Percentiles rank a stretch among this genome's conserved stretches.
Evolutionary conservation across 2,329 filamentous ascomycete genomes (phyloP).

Genomic region (Arthrobotrys megalospora): DNA sequence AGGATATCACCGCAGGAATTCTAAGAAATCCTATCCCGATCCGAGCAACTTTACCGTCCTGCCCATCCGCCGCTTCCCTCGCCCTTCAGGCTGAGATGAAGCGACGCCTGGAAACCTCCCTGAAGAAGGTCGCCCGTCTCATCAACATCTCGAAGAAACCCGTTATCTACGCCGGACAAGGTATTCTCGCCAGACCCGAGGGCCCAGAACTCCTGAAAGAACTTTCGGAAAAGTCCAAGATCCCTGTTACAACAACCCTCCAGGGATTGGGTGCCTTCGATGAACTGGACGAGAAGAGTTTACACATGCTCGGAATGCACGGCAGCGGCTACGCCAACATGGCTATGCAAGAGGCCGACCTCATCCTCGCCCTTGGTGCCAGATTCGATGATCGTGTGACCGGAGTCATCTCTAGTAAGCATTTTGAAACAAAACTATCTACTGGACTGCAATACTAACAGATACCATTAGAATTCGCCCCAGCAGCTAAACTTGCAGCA

Average conservation of each 20-base stretch:
- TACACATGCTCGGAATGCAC: constrained; percentile 99
- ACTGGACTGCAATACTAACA: constrained; percentile 18
- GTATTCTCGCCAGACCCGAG: constrained; percentile 83
- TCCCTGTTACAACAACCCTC: constrained; percentile 95
- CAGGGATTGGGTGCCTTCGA: constrained; percentile 94
- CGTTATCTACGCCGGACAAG: constrained; percentile 93
- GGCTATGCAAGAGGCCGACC: constrained; percentile 95
- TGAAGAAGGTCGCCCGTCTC: constrained; percentile 83
- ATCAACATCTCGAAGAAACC: constrained; percentile 94
- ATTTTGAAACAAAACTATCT: background rate
- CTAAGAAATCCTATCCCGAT: constrained; percentile 87
- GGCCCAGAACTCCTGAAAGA: constrained; percentile 85
- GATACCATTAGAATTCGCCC: constrained; percentile 78
- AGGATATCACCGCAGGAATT: constrained; percentile 92
- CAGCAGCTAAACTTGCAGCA: constrained; percentile 86
- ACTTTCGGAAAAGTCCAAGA: constrained; percentile 88
- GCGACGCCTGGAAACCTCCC: constrained; percentile 80
- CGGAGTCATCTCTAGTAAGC: constrained; percentile 75
- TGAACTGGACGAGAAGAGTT: constrained; percentile 91
- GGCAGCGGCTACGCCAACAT: constrained; percentile 97
- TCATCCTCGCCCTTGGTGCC: constrained; percentile 93
- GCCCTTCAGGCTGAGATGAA: constrained; percentile 81
- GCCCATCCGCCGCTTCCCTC: constrained; percentile 87
- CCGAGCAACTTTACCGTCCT: constrained; percentile 79
- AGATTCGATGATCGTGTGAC: constrained; percentile 98